Evolutionary conservation across 768 basidiomycete genomes (phyloP).

Genomic region (Peribolospora kevripleyi): DNA sequence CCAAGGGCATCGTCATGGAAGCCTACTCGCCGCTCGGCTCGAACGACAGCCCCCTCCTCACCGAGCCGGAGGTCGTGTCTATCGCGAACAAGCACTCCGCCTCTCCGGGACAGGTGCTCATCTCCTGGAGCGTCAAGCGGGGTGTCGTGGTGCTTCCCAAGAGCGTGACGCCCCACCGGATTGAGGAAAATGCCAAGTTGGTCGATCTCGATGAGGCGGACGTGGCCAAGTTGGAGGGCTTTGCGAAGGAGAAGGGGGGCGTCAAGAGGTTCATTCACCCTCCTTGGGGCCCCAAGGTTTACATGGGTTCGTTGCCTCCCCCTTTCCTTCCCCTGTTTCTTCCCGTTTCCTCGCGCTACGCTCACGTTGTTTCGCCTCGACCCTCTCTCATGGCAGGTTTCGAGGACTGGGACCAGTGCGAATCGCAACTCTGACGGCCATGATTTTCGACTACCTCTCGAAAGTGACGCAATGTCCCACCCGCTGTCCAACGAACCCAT

Average conservation of each 20-base stretch:
- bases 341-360: slow-evolving; percentile 35
- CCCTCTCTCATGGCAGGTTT: not conserved
- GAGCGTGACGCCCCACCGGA: slow-evolving; percentile 45
- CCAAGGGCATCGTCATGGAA: slow-evolving; percentile 42
- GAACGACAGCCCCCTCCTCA: slow-evolving; percentile 26
- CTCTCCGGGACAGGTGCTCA: slow-evolving; percentile 37
- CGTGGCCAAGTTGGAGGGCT: slow-evolving; percentile 31
- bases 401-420: no score
- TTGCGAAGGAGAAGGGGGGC: slow-evolving; percentile 39
- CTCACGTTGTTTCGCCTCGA: not conserved
- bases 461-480: no score
- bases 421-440: no score
- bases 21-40: slow-evolving; percentile 52
- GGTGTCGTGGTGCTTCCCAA: slow-evolving; percentile 48
- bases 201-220: slow-evolving; percentile 40
- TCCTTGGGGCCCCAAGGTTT: slow-evolving; percentile 26
- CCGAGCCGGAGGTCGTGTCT: slow-evolving; percentile 33
- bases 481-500: no score
- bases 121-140: slow-evolving; percentile 39
- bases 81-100: slow-evolving; percentile 40
- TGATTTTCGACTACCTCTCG: no score
- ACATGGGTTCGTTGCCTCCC: no score
- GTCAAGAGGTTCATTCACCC: slow-evolving; percentile 42
- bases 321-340: no score
- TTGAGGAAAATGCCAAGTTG: slow-evolving; percentile 36